Conservation (phyloP, 805 yeast genomes). For the Candida ortonii region DNA sequence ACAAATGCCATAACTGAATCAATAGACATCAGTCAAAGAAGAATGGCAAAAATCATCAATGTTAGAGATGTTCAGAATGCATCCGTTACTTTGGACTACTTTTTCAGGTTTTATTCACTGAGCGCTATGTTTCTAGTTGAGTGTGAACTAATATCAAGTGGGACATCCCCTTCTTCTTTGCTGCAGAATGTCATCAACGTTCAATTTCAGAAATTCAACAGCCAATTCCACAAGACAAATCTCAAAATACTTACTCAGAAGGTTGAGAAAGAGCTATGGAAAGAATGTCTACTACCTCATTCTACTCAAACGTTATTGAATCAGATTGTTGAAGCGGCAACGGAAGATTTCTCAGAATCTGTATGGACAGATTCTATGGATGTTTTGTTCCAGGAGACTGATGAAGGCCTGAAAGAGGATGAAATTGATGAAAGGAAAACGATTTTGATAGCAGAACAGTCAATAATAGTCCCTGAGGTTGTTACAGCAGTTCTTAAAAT, state of each 20-base stretch:
- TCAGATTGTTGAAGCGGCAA: slow-evolving; percentile 46
- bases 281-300: slow-evolving; percentile 57
- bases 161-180: slow-evolving; percentile 55
- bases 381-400: slow-evolving; percentile 9
- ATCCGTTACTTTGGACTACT: slow-evolving; percentile 53
- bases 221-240: slow-evolving; percentile 51
- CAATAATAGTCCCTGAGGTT: slow-evolving; percentile 58
- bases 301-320: slow-evolving; percentile 49
- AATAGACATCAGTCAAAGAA: slow-evolving; percentile 66
- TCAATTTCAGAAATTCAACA: slow-evolving; percentile 61
- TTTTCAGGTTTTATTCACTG: slow-evolving; percentile 63
- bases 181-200: slow-evolving; percentile 64
- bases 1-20: slow-evolving; percentile 62
- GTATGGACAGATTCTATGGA: slow-evolving; percentile 45
- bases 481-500: slow-evolving; percentile 37
- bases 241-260: slow-evolving; percentile 43
- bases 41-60: slow-evolving; percentile 73
- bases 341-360: slow-evolving; percentile 39
- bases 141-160: slow-evolving; percentile 74
- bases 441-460: slow-evolving; percentile 47
- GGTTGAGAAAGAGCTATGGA: slow-evolving; percentile 77
- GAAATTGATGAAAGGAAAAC: slow-evolving; percentile 28
- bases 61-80: slow-evolving; percentile 75
- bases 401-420: slow-evolving; percentile 1
- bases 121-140: slow-evolving; percentile 71